Conservation (phyloP, 2,329 filamentous ascomycete genomes). For the Penicillium sp. region DNA sequence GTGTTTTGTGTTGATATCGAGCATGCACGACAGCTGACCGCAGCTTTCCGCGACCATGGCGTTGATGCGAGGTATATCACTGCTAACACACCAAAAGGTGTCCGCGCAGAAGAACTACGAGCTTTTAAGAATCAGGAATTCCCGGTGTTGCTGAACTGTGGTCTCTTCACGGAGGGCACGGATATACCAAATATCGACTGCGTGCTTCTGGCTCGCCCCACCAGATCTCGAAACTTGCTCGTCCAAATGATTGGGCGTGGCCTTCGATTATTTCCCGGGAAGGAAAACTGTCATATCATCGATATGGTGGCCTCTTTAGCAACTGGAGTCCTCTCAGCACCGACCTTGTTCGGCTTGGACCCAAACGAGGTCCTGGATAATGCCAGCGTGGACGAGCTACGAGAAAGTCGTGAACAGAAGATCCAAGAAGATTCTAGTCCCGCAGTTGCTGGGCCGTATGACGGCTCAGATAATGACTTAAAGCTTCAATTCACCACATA, state of each 20-base stretch:
- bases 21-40: slow-evolving; percentile 74
- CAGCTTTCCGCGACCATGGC: slow-evolving; percentile 71
- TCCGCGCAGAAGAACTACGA: slow-evolving; percentile 68
- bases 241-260: slow-evolving; percentile 98
- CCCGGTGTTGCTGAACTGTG: slow-evolving; percentile 88
- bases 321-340: slow-evolving; percentile 82
- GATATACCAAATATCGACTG: slow-evolving; percentile 98
- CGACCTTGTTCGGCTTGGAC: slow-evolving; percentile 89
- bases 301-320: slow-evolving; percentile 89
- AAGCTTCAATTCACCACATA: slow-evolving; percentile 84
- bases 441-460: slow-evolving; percentile 23
- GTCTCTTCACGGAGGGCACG: slow-evolving; percentile 94
- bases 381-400: slow-evolving; percentile 63
- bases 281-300: slow-evolving; percentile 88
- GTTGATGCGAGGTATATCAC: slow-evolving; percentile 87
- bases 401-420: slow-evolving; percentile 46
- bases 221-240: slow-evolving; percentile 85
- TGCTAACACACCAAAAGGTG: slow-evolving; percentile 68
- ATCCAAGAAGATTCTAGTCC: not conserved
- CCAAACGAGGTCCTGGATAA: slow-evolving; percentile 72
- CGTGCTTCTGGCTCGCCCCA: slow-evolving; percentile 81
- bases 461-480: slow-evolving; percentile 32
- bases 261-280: slow-evolving; percentile 76
- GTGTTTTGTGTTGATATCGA: slow-evolving; percentile 91
- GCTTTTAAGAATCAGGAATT: slow-evolving; percentile 75